Evolutionary conservation across 441 rosid genomes (phyloP).

Genomic region (Aleurites moluccanus): DNA sequence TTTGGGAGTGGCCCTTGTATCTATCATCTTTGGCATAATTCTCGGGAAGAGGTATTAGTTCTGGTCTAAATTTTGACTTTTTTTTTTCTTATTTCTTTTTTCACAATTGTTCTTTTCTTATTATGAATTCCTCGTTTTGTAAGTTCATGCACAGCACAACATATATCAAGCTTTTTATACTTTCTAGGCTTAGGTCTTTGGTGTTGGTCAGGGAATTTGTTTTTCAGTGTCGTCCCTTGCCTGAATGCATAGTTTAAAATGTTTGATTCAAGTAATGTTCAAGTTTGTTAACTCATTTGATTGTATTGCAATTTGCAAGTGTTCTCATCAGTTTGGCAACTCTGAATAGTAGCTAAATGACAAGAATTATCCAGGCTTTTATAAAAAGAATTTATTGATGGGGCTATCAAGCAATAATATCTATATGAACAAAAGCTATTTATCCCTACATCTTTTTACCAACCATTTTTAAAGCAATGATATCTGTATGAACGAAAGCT

Average conservation of each 20-base stretch:
- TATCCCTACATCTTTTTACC: no score
- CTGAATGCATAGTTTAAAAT: slow-evolving; percentile 17
- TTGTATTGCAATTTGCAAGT: slow-evolving; percentile 7
- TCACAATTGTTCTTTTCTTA: neutral
- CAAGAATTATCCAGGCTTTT: no score
- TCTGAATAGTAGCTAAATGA: no score
- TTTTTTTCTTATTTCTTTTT: neutral
- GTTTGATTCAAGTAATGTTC: slow-evolving; percentile 13
- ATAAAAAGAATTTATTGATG: no score
- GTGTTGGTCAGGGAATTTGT: slow-evolving; percentile 35
- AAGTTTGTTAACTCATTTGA: slow-evolving; percentile 18
- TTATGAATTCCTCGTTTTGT: neutral
- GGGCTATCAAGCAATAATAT: no score
- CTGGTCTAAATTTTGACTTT: slow-evolving; percentile 23
- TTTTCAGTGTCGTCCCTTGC: slow-evolving; percentile 35
- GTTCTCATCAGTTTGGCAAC: neutral
- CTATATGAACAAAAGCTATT: no score
- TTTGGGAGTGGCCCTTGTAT: slow-evolving; percentile 67
- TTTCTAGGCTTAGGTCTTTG: slow-evolving; percentile 20
- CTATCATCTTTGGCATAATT: slow-evolving; percentile 66
- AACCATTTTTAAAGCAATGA: no score
- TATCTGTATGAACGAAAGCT: no score
- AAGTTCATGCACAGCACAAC: slow-evolving; percentile 22
- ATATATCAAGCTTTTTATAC: slow-evolving; percentile 28
- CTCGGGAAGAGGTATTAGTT: slow-evolving; percentile 81